Evolutionary conservation across 768 basidiomycete genomes (phyloP).

Genomic region (Termitomyces titanicus): DNA sequence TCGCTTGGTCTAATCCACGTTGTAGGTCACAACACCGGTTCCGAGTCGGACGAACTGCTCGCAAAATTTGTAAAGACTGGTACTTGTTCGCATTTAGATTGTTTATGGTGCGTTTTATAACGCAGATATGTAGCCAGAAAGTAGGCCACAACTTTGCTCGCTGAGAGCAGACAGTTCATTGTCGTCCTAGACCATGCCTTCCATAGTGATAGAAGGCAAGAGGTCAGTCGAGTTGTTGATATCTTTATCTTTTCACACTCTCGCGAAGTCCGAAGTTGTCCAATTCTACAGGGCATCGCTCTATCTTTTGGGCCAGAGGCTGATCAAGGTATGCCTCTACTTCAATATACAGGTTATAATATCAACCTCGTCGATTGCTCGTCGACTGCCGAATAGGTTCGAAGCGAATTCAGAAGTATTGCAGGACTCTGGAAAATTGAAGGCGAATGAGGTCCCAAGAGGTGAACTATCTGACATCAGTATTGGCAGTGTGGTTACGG

Average conservation of each 20-base stretch:
- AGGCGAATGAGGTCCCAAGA: constrained; percentile 35
- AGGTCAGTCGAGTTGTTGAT: constrained; percentile 2
- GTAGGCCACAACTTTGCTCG: too few relatives aligned
- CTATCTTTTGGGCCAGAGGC: background rate
- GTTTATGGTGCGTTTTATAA: too few relatives aligned
- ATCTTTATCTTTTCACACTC: constrained; percentile 1
- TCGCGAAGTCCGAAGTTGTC: background rate
- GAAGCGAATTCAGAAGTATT: constrained; percentile 40
- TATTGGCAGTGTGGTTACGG: background rate
- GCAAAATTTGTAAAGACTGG: constrained; percentile 6
- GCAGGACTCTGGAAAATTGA: constrained; percentile 32
- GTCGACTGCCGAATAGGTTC: constrained; percentile 29
- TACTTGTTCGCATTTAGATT: too few relatives aligned
- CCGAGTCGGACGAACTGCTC: background rate
- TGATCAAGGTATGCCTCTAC: background rate
- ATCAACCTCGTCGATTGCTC: background rate
- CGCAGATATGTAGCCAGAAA: too few relatives aligned
- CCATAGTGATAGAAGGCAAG: too few relatives aligned
- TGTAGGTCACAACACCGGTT: constrained; percentile 15
- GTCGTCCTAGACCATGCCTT: too few relatives aligned
- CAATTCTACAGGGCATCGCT: background rate
- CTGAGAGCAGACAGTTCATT: too few relatives aligned
- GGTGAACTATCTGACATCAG: constrained; percentile 24
- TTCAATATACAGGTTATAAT: background rate
- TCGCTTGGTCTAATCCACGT: constrained; percentile 16